Base-by-base conservation (phyloP, 805 yeast genomes). In the Hanseniaspora jakobsenii region DNA sequence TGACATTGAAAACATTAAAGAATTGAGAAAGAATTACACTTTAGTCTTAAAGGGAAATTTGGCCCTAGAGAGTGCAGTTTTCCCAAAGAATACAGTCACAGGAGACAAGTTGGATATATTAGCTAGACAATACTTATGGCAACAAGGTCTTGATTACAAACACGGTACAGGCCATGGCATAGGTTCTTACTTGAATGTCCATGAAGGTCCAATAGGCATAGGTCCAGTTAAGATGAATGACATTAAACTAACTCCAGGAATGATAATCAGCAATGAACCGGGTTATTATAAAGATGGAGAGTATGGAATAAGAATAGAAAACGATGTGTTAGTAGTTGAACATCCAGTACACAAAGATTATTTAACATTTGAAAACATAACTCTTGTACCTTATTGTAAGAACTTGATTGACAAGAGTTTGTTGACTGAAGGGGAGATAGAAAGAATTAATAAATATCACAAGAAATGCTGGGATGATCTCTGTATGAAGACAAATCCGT, bases 151-250 rank as follows among this genome's bases (percentile, higher is more conserved):
- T 38, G 91, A 83, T 58, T 91, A 82, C 59, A 74, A 78, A 50
- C 98, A 91, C 61, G 97, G 98, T 8, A 85, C 97, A 0, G 95
- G 97, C 2, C 98, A 91, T 61, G 98, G 98, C 4, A 81, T 91
- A n/a, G 97, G 95, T 2, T 71, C 87, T 17, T 89, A 71, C 58
- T 74, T 93, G 36, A 80, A 81, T 59, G 97, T 91, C 14, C 98
- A 91, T 59, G 95, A 93, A 56, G 91, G 93, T 0, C 97, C 97
- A 1, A 71, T 89, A 45, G 94, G 87, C 13, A 76, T 91, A 48
- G 83, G 81, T 48, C 62, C 66, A 21, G 64, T 70, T 13, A 37
- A 36, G 14, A 21, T 9, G 2, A 35, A 23, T n/a, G 63, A 72
- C 21, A 63, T 66, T 27, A 66, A 72, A 8, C 71, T 70, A 35